Conservation (phyloP, 2,329 filamentous ascomycete species). For the Alternaria incomplexa region DNA sequence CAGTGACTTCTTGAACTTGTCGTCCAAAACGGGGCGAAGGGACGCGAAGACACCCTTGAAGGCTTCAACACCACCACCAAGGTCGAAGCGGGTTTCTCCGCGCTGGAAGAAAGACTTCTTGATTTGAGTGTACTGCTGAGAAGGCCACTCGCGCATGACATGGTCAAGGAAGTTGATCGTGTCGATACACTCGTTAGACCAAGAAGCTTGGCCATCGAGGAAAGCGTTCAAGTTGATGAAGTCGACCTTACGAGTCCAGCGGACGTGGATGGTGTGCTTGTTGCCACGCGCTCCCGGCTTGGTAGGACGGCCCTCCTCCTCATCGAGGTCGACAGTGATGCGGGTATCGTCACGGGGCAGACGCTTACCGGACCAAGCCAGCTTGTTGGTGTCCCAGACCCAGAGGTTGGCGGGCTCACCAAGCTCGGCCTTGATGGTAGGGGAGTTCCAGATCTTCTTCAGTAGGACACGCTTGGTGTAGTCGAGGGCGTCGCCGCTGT, state of each 20-base stretch:
- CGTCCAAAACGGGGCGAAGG: slow-evolving; percentile 72
- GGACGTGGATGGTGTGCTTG: slow-evolving; percentile 67
- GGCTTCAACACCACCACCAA: slow-evolving; percentile 74
- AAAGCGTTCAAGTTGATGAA: slow-evolving; percentile 72
- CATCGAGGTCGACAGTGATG: slow-evolving; percentile 74
- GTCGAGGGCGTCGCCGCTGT: slow-evolving; percentile 65
- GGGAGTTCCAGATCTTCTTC: slow-evolving; percentile 77
- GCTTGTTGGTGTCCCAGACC: slow-evolving; percentile 82
- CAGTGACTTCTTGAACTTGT: slow-evolving; percentile 63
- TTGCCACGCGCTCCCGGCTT: slow-evolving; percentile 47
- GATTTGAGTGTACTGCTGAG: slow-evolving; percentile 69
- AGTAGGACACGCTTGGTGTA: slow-evolving; percentile 66
- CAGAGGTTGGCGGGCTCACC: slow-evolving; percentile 57
- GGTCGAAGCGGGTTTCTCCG: slow-evolving; percentile 54
- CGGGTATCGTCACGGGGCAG: slow-evolving; percentile 39
- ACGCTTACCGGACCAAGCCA: slow-evolving; percentile 70
- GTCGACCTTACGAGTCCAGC: slow-evolving; percentile 70
- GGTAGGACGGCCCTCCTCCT: slow-evolving; percentile 56
- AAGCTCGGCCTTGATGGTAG: slow-evolving; percentile 63
- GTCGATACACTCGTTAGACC: slow-evolving; percentile 68
- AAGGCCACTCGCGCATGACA: slow-evolving; percentile 79
- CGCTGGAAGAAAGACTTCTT: slow-evolving; percentile 82
- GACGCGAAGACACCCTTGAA: slow-evolving; percentile 91
- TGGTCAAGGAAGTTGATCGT: slow-evolving; percentile 93
- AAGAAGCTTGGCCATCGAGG: slow-evolving; percentile 61